Evolutionary conservation across 2,329 filamentous ascomycete genomes (phyloP).

Genomic region (Lomentospora prolificans): DNA sequence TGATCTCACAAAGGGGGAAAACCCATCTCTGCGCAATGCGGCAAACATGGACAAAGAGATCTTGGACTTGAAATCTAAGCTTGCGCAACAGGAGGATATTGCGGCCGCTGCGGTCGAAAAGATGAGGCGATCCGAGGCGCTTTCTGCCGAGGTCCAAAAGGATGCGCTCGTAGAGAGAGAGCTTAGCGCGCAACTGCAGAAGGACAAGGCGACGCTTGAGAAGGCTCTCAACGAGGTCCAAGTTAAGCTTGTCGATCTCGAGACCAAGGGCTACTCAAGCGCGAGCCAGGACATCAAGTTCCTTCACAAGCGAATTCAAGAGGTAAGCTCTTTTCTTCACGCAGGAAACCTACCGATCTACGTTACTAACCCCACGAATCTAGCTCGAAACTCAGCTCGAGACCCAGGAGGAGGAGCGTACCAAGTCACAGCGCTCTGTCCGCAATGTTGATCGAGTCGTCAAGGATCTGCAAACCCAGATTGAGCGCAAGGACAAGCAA

Average conservation of each 20-base stretch:
- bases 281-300: constrained; percentile 94
- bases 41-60: constrained; percentile 83
- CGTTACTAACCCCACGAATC: too few relatives aligned
- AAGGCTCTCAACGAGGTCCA: constrained; percentile 87
- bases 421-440: constrained; percentile 73
- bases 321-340: constrained; percentile 48
- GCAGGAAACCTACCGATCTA: too few relatives aligned
- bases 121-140: constrained; percentile 86
- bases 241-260: constrained; percentile 79
- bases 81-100: constrained; percentile 91
- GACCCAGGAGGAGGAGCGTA: constrained; percentile 67
- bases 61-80: constrained; percentile 74
- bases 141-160: constrained; percentile 83
- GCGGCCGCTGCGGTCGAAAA: constrained; percentile 87
- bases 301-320: constrained; percentile 86
- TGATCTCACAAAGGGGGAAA: constrained; percentile 76
- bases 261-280: constrained; percentile 94
- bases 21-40: constrained; percentile 78
- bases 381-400: constrained; percentile 85
- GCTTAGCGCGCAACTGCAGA: constrained; percentile 68
- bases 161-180: constrained; percentile 84
- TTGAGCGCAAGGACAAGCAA: constrained; percentile 87
- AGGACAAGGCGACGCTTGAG: constrained; percentile 82
- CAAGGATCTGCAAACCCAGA: constrained; percentile 83
- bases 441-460: constrained; percentile 91